A percentile compares a stretch with the other conserved stretches of the same genome.
phyloP scores from a whole-genome alignment of 2,329 filamentous ascomycete species.

The Ceratocystiopsis sp. region DNA sequence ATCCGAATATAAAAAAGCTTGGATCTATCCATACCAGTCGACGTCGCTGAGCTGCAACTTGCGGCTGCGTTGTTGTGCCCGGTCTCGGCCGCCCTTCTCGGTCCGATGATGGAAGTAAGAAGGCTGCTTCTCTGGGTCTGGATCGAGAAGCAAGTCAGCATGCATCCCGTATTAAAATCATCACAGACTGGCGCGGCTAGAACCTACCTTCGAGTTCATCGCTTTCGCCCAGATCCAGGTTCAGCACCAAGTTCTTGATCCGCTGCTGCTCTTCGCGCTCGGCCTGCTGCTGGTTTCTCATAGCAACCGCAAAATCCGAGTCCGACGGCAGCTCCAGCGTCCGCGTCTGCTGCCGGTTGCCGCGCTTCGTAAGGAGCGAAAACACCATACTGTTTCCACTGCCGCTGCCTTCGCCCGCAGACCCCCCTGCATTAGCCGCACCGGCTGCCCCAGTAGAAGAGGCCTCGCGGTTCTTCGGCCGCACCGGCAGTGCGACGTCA shows the following conservation, averaged over 20 bases:
- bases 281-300: constrained; percentile 89
- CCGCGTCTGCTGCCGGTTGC: constrained; percentile 90
- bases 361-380: constrained; percentile 85
- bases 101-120: constrained; percentile 36
- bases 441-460: constrained; percentile 1
- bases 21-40: constrained; percentile 56
- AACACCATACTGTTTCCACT: constrained; percentile 59
- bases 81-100: constrained; percentile 42
- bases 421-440: not conserved
- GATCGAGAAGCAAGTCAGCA: too few species aligned
- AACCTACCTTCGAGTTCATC: constrained; percentile 65
- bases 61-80: constrained; percentile 66
- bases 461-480: constrained; percentile 47
- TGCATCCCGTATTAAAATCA: too few species aligned
- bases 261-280: constrained; percentile 93
- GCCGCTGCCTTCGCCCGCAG: not conserved
- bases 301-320: constrained; percentile 85
- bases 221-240: constrained; percentile 79
- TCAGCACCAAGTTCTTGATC: constrained; percentile 94
- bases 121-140: constrained; percentile 31
- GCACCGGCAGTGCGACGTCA: constrained; percentile 93
- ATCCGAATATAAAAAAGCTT: too few species aligned
- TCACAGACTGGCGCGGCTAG: not conserved
- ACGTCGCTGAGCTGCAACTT: constrained; percentile 93
- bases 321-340: constrained; percentile 81